Percentiles rank a stretch among this genome's conserved stretches.
phyloP scores from a whole-genome alignment of 805 yeast species.

The Wickerhamiella dianesei region DNA sequence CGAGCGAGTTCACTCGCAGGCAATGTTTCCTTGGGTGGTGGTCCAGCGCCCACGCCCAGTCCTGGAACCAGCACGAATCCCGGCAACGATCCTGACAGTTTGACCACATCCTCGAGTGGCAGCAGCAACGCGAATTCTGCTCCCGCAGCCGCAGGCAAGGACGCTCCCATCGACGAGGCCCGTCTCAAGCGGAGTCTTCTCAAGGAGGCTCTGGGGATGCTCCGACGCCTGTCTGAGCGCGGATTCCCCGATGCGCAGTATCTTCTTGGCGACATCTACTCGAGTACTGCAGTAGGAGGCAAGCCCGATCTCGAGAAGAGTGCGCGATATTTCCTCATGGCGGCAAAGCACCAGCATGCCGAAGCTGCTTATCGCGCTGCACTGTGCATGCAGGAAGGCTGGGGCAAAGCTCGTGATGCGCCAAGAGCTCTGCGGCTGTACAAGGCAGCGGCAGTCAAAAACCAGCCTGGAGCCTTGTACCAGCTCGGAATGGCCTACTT shows the following conservation, averaged over 20 bases:
- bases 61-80: too few relatives aligned
- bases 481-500: slow-evolving; percentile 80
- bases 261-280: slow-evolving; percentile 75
- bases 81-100: too few relatives aligned
- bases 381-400: slow-evolving; percentile 82
- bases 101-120: neutral
- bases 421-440: slow-evolving; percentile 72
- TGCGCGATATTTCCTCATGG: slow-evolving; percentile 61
- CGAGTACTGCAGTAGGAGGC: slow-evolving; percentile 64
- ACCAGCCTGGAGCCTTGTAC: slow-evolving; percentile 95
- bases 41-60: too few relatives aligned
- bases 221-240: slow-evolving; percentile 58
- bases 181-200: slow-evolving; percentile 36
- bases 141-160: neutral
- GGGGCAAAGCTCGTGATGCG: slow-evolving; percentile 82
- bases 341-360: slow-evolving; percentile 87
- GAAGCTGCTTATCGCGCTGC: slow-evolving; percentile 89
- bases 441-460: slow-evolving; percentile 75
- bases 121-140: neutral
- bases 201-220: slow-evolving; percentile 61
- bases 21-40: too few relatives aligned
- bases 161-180: slow-evolving; percentile 1
- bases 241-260: slow-evolving; percentile 88
- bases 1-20: neutral
- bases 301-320: slow-evolving; percentile 69